phyloP scores from a whole-genome alignment of 2,329 filamentous ascomycete species.

The Aspergillus sp. region DNA sequence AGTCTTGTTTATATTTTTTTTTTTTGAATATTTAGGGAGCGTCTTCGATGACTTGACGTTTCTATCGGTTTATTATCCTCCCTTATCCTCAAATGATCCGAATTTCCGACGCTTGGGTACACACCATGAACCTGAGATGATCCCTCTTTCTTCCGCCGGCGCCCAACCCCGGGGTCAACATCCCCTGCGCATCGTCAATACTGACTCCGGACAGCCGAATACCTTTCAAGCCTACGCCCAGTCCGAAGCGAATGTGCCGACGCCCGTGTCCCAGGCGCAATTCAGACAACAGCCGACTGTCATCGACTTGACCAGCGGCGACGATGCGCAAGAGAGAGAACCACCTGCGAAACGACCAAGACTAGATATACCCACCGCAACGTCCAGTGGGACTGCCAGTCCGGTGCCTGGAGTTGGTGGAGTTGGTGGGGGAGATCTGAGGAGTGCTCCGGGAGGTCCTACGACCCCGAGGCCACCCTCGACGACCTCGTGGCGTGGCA shows the following conservation, averaged over 20 bases:
- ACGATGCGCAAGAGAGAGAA: conserved; percentile 28
- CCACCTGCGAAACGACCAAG: conserved; percentile 31
- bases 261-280: conserved; percentile 17
- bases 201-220: conserved; percentile 21
- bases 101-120: conserved; percentile 18
- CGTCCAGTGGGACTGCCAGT: conserved; percentile 16
- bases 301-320: conserved; percentile 30
- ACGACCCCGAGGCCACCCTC: conserved; percentile 21
- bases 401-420: conserved; percentile 15
- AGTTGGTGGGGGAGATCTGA: conserved; percentile 21
- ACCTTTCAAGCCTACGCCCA: conserved; percentile 16
- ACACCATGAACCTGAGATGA: conserved; percentile 37
- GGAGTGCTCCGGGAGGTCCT: conserved; percentile 19
- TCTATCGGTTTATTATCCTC: neutral
- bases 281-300: conserved; percentile 22
- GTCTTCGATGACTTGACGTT: neutral
- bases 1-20: too few relatives aligned
- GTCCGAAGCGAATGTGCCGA: conserved; percentile 18
- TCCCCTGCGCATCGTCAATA: conserved; percentile 26
- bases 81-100: conserved; percentile 15
- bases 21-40: too few relatives aligned
- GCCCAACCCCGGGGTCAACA: conserved; percentile 34
- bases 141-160: conserved; percentile 34
- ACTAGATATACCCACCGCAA: conserved; percentile 24
- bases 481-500: conserved; percentile 24